A percentile compares a stretch with the other conserved stretches of the same genome.
phyloP scores from a whole-genome alignment of 164 flowering plant genomes.

The Nelumbo lutea region DNA sequence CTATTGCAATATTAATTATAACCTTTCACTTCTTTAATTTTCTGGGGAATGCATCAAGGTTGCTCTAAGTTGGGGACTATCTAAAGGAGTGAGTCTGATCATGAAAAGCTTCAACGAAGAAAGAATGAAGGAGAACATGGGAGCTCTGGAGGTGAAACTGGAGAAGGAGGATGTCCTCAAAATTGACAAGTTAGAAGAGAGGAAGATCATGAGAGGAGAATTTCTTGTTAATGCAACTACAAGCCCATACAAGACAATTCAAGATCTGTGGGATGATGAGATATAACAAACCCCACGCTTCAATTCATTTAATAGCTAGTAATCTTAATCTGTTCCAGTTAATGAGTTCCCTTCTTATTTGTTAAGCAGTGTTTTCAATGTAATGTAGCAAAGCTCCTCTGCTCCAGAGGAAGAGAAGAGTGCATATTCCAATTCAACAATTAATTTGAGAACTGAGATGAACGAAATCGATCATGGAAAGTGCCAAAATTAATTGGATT shows the following conservation, averaged over 20 bases:
- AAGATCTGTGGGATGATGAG: constrained; percentile 72
- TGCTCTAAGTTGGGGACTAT: constrained; percentile 70
- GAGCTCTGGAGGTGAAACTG: constrained; percentile 39
- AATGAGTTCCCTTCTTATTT: no score
- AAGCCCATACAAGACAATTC: constrained; percentile 62
- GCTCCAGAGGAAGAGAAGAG: no score
- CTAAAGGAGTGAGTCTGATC: constrained; percentile 62
- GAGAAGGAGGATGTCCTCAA: constrained; percentile 42
- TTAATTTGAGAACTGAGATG: no score
- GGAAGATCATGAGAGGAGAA: constrained; percentile 76
- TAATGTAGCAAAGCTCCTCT: no score
- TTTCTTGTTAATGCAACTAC: constrained; percentile 48
- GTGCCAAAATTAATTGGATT: no score
- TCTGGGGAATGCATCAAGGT: constrained; percentile 31
- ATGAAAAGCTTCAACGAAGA: constrained; percentile 58
- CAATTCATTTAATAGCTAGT: no score
- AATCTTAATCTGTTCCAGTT: no score
- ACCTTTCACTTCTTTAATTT: no score
- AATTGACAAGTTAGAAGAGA: constrained; percentile 55
- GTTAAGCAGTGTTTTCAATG: no score
- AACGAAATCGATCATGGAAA: no score
- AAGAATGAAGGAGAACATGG: constrained; percentile 65
- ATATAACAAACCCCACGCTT: constrained; percentile 24
- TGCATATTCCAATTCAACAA: no score
- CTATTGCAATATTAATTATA: no score